Conservation (phyloP, 768 basidiomycete species). For the Leccinum ochraceum region DNA sequence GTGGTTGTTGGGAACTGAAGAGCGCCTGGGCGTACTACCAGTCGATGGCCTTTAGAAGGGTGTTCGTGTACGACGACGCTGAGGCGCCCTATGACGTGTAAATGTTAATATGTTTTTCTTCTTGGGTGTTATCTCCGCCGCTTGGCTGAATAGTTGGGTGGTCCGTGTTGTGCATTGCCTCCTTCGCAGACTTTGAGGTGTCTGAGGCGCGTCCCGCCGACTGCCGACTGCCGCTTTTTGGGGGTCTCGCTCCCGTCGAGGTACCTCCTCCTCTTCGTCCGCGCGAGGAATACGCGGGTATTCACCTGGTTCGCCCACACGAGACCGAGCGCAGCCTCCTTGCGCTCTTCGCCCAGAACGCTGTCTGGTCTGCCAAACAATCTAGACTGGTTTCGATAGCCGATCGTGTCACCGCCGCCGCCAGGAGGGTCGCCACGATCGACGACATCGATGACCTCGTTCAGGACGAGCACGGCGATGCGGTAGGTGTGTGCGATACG, state of each 20-base stretch:
- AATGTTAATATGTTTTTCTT: too few species aligned
- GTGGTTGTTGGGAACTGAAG: too few species aligned
- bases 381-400: constrained; percentile 74
- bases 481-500: constrained; percentile 59
- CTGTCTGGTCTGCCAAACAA: constrained; percentile 73
- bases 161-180: too few species aligned
- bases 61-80: too few species aligned
- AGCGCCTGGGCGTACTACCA: too few species aligned
- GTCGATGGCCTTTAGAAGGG: too few species aligned
- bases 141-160: too few species aligned
- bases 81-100: too few species aligned
- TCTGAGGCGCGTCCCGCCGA: constrained; percentile 1
- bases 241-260: constrained; percentile 39
- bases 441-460: constrained; percentile 87
- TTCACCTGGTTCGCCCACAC: constrained; percentile 96
- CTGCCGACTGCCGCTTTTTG: constrained; percentile 27
- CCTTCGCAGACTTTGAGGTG: too few species aligned
- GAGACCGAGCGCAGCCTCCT: constrained; percentile 85
- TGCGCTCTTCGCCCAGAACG: constrained; percentile 55
- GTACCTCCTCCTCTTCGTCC: constrained; percentile 61
- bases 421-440: constrained; percentile 28
- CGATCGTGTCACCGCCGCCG: constrained; percentile 33
- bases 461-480: constrained; percentile 80
- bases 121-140: too few species aligned
- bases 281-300: constrained; percentile 75